Base-by-base conservation (phyloP, 2,329 filamentous ascomycete species). In the Fonsecaea monophora region DNA sequence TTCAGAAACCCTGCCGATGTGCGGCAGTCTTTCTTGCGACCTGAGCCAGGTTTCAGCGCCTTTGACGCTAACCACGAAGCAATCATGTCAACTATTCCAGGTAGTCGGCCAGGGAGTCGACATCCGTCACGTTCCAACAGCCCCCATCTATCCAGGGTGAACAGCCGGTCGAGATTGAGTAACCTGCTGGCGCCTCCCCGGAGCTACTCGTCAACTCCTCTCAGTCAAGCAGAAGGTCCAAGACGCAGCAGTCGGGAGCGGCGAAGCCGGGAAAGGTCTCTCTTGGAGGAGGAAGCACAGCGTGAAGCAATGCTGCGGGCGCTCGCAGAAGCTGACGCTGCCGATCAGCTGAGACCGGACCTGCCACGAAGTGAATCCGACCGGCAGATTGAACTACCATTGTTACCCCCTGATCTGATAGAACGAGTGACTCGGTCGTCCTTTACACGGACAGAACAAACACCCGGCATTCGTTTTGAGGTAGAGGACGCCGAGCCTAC, bases 61-160 rank as follows among this genome's bases (percentile, higher is more conserved):
- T 73, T 73, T 57, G 71, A 73, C 32, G 70, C 71, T 34, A 72
- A 73, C 34, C 71, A 73, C 53, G 71, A 73, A 25, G 70, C 71
- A 12, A 73, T 73, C 56, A 72, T 73, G 66, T 68, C 71, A 8
- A 73, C 71, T 4, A 72, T 73, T 61, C 71, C 71, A 3, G 67
- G 57, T 50, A 73, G 71, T 63, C 62, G 69, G 21, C 69, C 69
- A 37, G 70, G 69, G 25, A 73, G 70, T 53, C 65, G 71, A 10
- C 69, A 71, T 60, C 62, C 67, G 32, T 73, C 71, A 13, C 60
- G 71, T 59, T 71, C 70, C 21, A 70, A 72, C 35, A 73, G 71
- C 40, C 71, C 71, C 32, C 70, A 71, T 34, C 18, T 68, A 5
- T 68, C 69, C 15, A 55, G 71, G 38, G 71, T 72, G 15, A 68